A percentile compares a stretch with the other conserved stretches of the same genome.
These are phyloP conservation scores for Globisporangium splendens DNA, from an alignment of 352 stramenopile species.

Conservation along the genomic window DNA sequence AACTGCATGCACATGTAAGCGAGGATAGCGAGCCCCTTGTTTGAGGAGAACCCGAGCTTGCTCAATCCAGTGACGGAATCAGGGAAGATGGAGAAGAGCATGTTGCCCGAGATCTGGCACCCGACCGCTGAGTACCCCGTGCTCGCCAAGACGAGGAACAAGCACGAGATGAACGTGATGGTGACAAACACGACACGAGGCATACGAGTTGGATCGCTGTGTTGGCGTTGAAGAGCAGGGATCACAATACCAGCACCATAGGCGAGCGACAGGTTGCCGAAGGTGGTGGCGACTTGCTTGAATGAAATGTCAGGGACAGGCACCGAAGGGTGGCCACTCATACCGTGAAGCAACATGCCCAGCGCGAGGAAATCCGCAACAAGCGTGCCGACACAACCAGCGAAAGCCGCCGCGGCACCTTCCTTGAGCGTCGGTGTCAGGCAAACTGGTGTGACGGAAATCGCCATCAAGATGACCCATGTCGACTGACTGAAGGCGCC, in stretches of 20 bases:
- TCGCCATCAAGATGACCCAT: conserved; percentile 65
- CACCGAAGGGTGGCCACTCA: conserved; percentile 46
- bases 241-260: conserved; percentile 67
- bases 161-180: conserved; percentile 40
- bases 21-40: conserved; percentile 15
- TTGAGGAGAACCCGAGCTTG: conserved; percentile 19
- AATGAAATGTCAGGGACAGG: conserved; percentile 43
- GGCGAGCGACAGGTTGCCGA: conserved; percentile 61
- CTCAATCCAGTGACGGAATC: conserved; percentile 22
- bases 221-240: conserved; percentile 54
- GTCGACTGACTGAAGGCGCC: conserved; percentile 36
- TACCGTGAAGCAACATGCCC: conserved; percentile 44
- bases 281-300: conserved; percentile 44
- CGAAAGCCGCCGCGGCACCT: conserved; percentile 50
- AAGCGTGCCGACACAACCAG: conserved; percentile 54
- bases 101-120: conserved; percentile 65
- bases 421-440: conserved; percentile 64
- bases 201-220: conserved; percentile 59
- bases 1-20: conserved; percentile 38
- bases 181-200: conserved; percentile 54
- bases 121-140: conserved; percentile 52
- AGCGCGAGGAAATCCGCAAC: conserved; percentile 54
- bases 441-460: conserved; percentile 44
- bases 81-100: conserved; percentile 65
- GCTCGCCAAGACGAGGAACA: conserved; percentile 45